Conservation (phyloP, 2,329 filamentous ascomycete genomes). For the Ceratocystis harringtonii region DNA sequence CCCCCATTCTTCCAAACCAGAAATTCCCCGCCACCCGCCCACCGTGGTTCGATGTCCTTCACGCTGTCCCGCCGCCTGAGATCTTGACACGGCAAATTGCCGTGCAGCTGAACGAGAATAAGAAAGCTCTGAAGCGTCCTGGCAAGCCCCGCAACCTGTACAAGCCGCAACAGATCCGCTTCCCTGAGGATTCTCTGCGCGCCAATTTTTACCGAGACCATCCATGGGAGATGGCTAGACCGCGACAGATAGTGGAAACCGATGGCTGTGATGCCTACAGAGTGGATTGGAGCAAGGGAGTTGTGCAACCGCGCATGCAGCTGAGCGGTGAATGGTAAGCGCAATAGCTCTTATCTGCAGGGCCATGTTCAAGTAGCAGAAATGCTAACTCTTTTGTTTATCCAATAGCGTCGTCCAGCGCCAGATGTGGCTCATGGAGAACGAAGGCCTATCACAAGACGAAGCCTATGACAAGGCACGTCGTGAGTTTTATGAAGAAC, state of each 20-base stretch:
- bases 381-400: background rate
- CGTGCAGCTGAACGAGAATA: slow-evolving; percentile 19
- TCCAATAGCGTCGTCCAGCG: slow-evolving; percentile 72
- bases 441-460: slow-evolving; percentile 42
- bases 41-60: slow-evolving; percentile 38
- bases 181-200: slow-evolving; percentile 72
- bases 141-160: slow-evolving; percentile 61
- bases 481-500: slow-evolving; percentile 75
- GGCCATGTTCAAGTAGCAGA: background rate
- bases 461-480: slow-evolving; percentile 76
- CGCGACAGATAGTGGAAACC: slow-evolving; percentile 68
- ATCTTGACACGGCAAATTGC: slow-evolving; percentile 40
- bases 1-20: slow-evolving; percentile 25
- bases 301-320: slow-evolving; percentile 59
- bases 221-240: slow-evolving; percentile 90
- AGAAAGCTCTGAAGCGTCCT: slow-evolving; percentile 24
- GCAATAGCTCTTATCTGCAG: background rate
- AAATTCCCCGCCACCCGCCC: slow-evolving; percentile 25
- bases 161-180: slow-evolving; percentile 60
- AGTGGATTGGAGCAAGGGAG: slow-evolving; percentile 62
- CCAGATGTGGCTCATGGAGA: slow-evolving; percentile 71
- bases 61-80: slow-evolving; percentile 42
- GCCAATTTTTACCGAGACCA: slow-evolving; percentile 80
- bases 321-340: slow-evolving; percentile 71
- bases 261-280: slow-evolving; percentile 66